phyloP scores from a whole-genome alignment of 2,329 filamentous ascomycete species.

The Rhinocladiella mackenziei region DNA sequence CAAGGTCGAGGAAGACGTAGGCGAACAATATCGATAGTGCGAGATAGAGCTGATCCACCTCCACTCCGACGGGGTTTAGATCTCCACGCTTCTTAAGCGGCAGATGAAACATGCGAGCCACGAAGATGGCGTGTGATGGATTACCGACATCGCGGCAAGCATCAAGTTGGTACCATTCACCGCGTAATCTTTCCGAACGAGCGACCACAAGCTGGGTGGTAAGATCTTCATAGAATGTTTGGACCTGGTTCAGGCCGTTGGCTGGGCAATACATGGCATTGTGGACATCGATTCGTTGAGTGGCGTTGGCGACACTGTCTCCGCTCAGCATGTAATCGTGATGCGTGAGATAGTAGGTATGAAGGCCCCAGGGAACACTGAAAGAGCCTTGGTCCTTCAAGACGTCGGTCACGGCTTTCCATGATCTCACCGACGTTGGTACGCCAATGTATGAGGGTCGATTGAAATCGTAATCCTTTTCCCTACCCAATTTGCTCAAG shows the following conservation, averaged over 20 bases:
- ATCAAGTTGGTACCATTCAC: constrained; percentile 34
- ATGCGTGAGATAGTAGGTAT: constrained; percentile 37
- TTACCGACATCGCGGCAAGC: constrained; percentile 32
- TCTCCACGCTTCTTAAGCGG: constrained; percentile 29
- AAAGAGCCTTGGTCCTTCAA: constrained; percentile 43
- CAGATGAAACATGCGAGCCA: constrained; percentile 31
- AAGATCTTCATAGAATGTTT: constrained; percentile 47
- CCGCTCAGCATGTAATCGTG: constrained; percentile 49
- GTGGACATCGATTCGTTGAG: constrained; percentile 42
- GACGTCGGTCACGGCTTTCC: constrained; percentile 43
- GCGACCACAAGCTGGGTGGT: constrained; percentile 36
- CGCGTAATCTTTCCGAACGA: constrained; percentile 32
- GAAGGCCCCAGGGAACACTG: constrained; percentile 43
- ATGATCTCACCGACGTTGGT: constrained; percentile 43
- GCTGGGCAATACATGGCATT: constrained; percentile 38
- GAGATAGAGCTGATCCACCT: constrained; percentile 30
- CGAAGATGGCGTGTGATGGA: constrained; percentile 33
- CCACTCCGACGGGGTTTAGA: constrained; percentile 25
- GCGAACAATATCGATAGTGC: constrained; percentile 31
- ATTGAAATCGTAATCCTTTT: constrained; percentile 42
- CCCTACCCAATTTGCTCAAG: constrained; percentile 39
- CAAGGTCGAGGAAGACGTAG: constrained; percentile 33
- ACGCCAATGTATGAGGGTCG: constrained; percentile 33
- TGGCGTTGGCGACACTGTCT: constrained; percentile 40
- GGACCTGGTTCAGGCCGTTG: constrained; percentile 46